These are phyloP conservation scores for Candida germanica DNA, from an alignment of 805 yeast genomes.

Conservation along the genomic window DNA sequence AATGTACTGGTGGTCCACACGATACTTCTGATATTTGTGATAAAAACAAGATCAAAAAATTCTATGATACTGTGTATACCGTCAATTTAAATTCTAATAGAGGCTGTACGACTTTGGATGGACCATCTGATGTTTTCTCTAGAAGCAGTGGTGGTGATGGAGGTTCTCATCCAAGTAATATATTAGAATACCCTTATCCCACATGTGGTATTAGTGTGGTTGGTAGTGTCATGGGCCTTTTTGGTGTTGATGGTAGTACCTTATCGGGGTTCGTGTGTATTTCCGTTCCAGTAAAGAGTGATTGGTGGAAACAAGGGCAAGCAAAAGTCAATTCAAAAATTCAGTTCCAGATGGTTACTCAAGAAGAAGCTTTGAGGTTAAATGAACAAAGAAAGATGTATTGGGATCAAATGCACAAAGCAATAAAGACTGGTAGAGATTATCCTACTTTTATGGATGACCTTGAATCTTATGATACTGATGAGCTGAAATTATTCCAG, in stretches of 20 bases:
- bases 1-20: slow-evolving; percentile 96
- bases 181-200: slow-evolving; percentile 95
- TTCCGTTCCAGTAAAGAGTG: slow-evolving; percentile 91
- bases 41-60: slow-evolving; percentile 68
- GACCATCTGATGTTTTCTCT: slow-evolving; percentile 98
- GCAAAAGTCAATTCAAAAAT: slow-evolving; percentile 89
- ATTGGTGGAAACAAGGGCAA: slow-evolving; percentile 98
- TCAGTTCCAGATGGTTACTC: slow-evolving; percentile 66
- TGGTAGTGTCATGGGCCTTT: slow-evolving; percentile 95
- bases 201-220: slow-evolving; percentile 95
- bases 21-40: slow-evolving; percentile 59
- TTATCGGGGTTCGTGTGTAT: slow-evolving; percentile 96
- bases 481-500: slow-evolving; percentile 1
- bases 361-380: slow-evolving; percentile 9
- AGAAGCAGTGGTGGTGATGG: slow-evolving; percentile 95
- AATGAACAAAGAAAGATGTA: slow-evolving; percentile 8
- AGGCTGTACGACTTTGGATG: slow-evolving; percentile 89
- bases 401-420: slow-evolving; percentile 5
- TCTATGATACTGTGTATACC: slow-evolving; percentile 62
- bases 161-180: slow-evolving; percentile 95
- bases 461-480: slow-evolving; percentile 9
- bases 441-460: slow-evolving; percentile 11
- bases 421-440: slow-evolving; percentile 61
- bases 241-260: slow-evolving; percentile 96
- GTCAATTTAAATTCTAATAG: slow-evolving; percentile 95